These are phyloP conservation scores for Lepiota brunneoincarnata DNA, from an alignment of 768 basidiomycete genomes.

Conservation along the genomic window DNA sequence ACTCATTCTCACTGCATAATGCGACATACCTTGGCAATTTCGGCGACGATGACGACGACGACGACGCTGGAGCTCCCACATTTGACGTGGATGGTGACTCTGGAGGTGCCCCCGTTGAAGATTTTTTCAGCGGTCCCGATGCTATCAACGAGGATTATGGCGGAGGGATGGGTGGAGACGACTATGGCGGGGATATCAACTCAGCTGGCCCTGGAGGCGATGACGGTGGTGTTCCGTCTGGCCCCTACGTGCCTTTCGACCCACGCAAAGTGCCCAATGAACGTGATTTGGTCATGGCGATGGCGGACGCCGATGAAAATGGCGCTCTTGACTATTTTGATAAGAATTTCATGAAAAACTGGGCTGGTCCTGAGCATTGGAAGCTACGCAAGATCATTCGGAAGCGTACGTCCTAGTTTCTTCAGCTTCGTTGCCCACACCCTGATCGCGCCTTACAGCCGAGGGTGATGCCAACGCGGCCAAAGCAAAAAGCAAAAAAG, in stretches of 20 bases:
- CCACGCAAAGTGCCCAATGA: slow-evolving; percentile 75
- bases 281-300: slow-evolving; percentile 81
- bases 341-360: slow-evolving; percentile 82
- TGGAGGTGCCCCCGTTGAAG: slow-evolving; percentile 21
- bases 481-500: slow-evolving; percentile 52
- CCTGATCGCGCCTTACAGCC: slow-evolving; percentile 21
- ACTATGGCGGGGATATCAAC: slow-evolving; percentile 38
- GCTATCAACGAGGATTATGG: slow-evolving; percentile 37
- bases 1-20: slow-evolving; percentile 61
- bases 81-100: slow-evolving; percentile 32
- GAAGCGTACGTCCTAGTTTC: slow-evolving; percentile 50
- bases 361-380: slow-evolving; percentile 99
- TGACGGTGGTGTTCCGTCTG: slow-evolving; percentile 37
- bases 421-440: not conserved
- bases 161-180: slow-evolving; percentile 36
- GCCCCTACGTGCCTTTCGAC: slow-evolving; percentile 76
- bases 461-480: slow-evolving; percentile 42
- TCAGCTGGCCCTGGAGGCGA: slow-evolving; percentile 44
- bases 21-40: slow-evolving; percentile 56
- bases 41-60: slow-evolving; percentile 38
- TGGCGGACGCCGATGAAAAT: slow-evolving; percentile 63
- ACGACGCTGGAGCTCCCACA: slow-evolving; percentile 37
- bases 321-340: slow-evolving; percentile 89
- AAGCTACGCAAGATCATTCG: slow-evolving; percentile 83
- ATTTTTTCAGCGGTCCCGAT: slow-evolving; percentile 39